Percentiles rank a stretch among this genome's conserved stretches.
Evolutionary conservation across 2,329 filamentous ascomycete species (phyloP).

Genomic region (Colletotrichum phormii): DNA sequence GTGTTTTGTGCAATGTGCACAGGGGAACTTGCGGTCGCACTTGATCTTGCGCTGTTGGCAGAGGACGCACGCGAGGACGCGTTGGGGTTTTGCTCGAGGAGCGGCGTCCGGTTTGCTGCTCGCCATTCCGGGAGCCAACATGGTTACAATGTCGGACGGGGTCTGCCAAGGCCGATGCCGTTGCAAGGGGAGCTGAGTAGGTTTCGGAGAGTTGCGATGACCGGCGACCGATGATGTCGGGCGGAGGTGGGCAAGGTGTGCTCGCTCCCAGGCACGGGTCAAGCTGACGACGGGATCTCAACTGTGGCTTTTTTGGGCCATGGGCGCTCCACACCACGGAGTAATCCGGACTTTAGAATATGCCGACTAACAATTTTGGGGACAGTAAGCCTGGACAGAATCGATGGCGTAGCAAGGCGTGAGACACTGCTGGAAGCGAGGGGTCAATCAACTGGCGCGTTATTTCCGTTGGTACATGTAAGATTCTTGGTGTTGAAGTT

Average conservation of each 20-base stretch:
- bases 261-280: constrained; percentile 62
- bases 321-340: not conserved
- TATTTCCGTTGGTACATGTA: not conserved
- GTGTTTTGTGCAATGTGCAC: constrained; percentile 62
- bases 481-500: no score
- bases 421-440: not conserved
- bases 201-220: not conserved
- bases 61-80: constrained; percentile 61
- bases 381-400: not conserved
- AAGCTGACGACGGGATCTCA: constrained; percentile 54
- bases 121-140: not conserved
- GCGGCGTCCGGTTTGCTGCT: constrained; percentile 16
- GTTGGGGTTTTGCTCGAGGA: constrained; percentile 39
- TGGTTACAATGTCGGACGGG: not conserved
- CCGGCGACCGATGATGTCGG: not conserved
- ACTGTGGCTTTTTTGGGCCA: not conserved
- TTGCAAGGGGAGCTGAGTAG: not conserved
- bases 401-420: not conserved
- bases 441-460: not conserved
- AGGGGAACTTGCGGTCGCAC: constrained; percentile 70
- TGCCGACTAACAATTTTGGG: not conserved
- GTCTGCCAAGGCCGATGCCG: not conserved
- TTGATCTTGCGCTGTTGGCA: constrained; percentile 75
- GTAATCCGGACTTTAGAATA: not conserved
- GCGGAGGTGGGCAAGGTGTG: constrained; percentile 49